These are phyloP conservation scores for Cynanchum wilfordii DNA, from an alignment of 257 asterid genomes.

Conservation along the genomic window DNA sequence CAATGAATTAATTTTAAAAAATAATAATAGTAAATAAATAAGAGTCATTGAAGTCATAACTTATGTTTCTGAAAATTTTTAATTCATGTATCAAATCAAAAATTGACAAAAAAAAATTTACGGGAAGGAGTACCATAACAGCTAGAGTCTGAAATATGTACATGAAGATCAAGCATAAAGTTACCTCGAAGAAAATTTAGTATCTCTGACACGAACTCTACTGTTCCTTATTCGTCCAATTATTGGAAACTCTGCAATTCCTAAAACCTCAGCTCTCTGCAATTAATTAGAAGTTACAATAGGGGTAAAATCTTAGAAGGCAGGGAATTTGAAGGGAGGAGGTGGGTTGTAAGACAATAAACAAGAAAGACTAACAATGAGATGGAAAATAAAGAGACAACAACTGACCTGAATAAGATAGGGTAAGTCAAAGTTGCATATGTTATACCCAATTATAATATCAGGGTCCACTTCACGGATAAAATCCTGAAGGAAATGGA, in stretches of 20 bases:
- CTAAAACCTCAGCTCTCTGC: conserved; percentile 89
- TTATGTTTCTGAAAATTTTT: too few relatives aligned
- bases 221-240: conserved; percentile 92
- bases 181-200: conserved; percentile 92
- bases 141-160: not conserved
- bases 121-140: not conserved
- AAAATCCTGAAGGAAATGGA: conserved; percentile 52
- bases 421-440: conserved; percentile 96
- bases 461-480: conserved; percentile 97
- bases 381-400: conserved; percentile 13
- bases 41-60: too few relatives aligned
- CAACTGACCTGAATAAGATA: conserved; percentile 83
- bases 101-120: too few relatives aligned
- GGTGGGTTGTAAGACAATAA: not conserved
- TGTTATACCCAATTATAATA: conserved; percentile 91
- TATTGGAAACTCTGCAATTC: conserved; percentile 81
- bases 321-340: not conserved
- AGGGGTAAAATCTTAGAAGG: not conserved
- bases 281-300: conserved; percentile 12
- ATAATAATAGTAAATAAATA: too few relatives aligned
- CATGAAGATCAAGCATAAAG: conserved; percentile 17
- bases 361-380: conserved; percentile 1
- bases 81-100: too few relatives aligned
- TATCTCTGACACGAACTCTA: conserved; percentile 79
- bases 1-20: too few relatives aligned